These are phyloP conservation scores for Penicillium silybi DNA, from an alignment of 495 filamentous ascomycete genomes.

Conservation along the genomic window DNA sequence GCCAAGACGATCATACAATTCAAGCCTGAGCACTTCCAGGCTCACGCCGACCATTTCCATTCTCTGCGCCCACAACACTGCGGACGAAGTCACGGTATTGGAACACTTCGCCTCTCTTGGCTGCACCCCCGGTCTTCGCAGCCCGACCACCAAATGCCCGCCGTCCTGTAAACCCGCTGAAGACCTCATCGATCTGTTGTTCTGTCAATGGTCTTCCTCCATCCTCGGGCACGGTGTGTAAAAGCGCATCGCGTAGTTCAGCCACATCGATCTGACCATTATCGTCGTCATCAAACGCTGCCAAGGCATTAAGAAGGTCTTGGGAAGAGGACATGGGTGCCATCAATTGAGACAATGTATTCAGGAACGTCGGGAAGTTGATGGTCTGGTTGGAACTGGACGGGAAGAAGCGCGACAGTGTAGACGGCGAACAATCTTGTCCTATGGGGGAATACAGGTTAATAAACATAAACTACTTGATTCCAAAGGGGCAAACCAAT, in stretches of 20 bases:
- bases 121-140: conserved; percentile 25
- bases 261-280: conserved; percentile 83
- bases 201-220: conserved; percentile 66
- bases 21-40: conserved; percentile 18
- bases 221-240: conserved; percentile 73
- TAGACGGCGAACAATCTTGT: conserved; percentile 53
- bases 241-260: conserved; percentile 76
- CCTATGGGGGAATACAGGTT: conserved; percentile 30
- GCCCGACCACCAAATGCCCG: conserved; percentile 60
- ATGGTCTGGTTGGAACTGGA: conserved; percentile 60
- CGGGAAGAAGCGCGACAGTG: conserved; percentile 74
- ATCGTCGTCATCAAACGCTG: conserved; percentile 94
- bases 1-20: conserved; percentile 12
- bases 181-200: conserved; percentile 74
- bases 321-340: conserved; percentile 64
- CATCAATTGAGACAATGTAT: conserved; percentile 68
- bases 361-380: conserved; percentile 80
- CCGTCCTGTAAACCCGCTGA: conserved; percentile 79
- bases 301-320: conserved; percentile 82
- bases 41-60: conserved; percentile 25
- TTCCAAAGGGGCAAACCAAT: neutral
- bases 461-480: neutral
- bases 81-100: conserved; percentile 46
- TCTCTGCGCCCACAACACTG: conserved; percentile 37
- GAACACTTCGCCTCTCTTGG: conserved; percentile 43